phyloP scores from a whole-genome alignment of 306 rosid species.

The Trichosanthes truncata region DNA sequence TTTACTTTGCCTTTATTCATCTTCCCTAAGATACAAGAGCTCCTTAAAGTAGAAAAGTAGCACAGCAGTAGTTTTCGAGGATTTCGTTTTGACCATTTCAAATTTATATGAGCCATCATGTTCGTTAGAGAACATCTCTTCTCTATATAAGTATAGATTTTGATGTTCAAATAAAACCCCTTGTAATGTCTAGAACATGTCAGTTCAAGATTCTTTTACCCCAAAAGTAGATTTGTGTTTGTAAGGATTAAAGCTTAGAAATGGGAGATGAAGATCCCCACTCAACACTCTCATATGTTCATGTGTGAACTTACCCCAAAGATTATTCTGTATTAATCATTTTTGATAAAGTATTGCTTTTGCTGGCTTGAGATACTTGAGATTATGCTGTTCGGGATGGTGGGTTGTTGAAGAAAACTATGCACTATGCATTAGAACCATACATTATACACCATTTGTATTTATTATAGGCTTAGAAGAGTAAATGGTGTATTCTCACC shows the following conservation, averaged over 20 bases:
- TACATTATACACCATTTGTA: neutral
- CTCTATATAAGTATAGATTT: neutral
- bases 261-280: neutral
- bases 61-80: neutral
- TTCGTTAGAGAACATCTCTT: neutral
- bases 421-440: neutral
- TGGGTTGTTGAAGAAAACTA: conserved; percentile 1
- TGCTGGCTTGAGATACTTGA: neutral
- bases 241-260: neutral
- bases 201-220: neutral
- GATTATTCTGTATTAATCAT: neutral
- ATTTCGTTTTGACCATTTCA: neutral
- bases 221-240: neutral
- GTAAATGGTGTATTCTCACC: neutral
- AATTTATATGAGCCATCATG: neutral
- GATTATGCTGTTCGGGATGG: neutral
- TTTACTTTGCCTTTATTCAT: neutral
- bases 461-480: neutral
- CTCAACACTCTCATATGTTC: neutral
- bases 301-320: neutral
- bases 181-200: neutral
- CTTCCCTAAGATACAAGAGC: neutral
- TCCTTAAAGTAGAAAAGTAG: neutral
- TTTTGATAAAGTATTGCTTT: neutral
- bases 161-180: neutral